A percentile compares a stretch with the other conserved stretches of the same genome.
Evolutionary conservation across 495 filamentous ascomycete genomes (phyloP).

Genomic region (Penicillium daleae): DNA sequence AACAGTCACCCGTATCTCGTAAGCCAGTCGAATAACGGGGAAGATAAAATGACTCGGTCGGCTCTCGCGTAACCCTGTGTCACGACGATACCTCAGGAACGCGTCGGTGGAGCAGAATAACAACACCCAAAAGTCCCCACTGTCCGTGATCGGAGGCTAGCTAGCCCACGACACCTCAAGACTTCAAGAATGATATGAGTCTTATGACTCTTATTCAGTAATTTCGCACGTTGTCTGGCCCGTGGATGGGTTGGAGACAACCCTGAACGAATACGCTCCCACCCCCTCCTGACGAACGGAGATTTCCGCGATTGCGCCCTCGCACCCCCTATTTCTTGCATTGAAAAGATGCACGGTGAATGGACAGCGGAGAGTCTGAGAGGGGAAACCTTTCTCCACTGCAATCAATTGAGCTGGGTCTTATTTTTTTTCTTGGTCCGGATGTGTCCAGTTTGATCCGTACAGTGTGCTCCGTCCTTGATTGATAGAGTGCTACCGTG

Average conservation of each 20-base stretch:
- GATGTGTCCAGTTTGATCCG: neutral
- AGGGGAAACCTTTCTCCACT: neutral
- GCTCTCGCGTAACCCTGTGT: constrained; percentile 12
- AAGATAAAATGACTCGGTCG: neutral
- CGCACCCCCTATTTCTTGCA: neutral
- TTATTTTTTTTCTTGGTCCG: neutral
- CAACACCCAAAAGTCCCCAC: constrained; percentile 20
- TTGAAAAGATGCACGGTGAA: neutral
- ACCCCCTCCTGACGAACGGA: neutral
- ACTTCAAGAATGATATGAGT: constrained; percentile 9
- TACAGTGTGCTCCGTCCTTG: neutral
- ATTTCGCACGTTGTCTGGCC: neutral
- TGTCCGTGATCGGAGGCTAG: constrained; percentile 31
- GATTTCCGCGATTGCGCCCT: neutral
- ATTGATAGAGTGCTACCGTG: constrained; percentile 3
- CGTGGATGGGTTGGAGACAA: neutral
- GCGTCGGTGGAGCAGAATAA: constrained; percentile 24
- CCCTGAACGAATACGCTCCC: neutral
- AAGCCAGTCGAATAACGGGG: neutral
- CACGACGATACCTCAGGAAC: constrained; percentile 22
- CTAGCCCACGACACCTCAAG: constrained; percentile 15
- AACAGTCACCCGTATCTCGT: neutral
- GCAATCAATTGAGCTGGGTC: neutral
- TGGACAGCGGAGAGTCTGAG: neutral
- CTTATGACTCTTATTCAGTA: neutral